Conservation (phyloP, 2,329 filamentous ascomycete genomes). For the Pestalotiopsis fici region DNA sequence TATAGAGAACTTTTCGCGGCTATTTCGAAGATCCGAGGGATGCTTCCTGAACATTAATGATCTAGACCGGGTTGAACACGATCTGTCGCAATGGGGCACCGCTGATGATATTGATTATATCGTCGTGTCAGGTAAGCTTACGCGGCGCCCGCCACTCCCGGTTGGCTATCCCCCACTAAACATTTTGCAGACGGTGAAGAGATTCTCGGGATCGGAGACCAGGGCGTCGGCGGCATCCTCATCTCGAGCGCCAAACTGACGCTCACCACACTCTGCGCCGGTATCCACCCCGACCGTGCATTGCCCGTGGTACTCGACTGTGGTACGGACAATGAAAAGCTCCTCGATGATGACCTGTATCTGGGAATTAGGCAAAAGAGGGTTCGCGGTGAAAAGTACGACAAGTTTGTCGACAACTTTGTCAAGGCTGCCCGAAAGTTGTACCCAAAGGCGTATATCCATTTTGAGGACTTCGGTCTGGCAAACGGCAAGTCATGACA, state of each 20-base stretch:
- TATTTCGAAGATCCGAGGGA: constrained; percentile 79
- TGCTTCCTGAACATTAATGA: constrained; percentile 79
- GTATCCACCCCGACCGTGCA: constrained; percentile 77
- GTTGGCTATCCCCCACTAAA: too few species aligned
- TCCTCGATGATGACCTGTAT: constrained; percentile 77
- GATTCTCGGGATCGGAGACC: constrained; percentile 87
- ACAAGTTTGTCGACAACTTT: constrained; percentile 75
- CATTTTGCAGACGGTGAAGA: constrained; percentile 61
- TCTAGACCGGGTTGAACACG: constrained; percentile 63
- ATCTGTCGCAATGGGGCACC: constrained; percentile 67
- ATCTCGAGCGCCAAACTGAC: constrained; percentile 84
- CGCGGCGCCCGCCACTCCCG: fast-evolving
- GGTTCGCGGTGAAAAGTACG: constrained; percentile 71
- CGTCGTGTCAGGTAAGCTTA: constrained; percentile 71
- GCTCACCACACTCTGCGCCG: constrained; percentile 83
- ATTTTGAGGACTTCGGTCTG: constrained; percentile 88
- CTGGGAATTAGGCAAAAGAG: constrained; percentile 71
- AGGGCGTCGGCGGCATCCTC: constrained; percentile 81
- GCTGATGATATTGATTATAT: constrained; percentile 84
- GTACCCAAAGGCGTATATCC: constrained; percentile 80
- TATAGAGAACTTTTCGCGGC: constrained; percentile 77
- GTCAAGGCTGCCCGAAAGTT: constrained; percentile 66
- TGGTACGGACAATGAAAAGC: constrained; percentile 77
- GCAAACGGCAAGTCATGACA: constrained; percentile 54
- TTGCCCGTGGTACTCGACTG: constrained; percentile 84